These are phyloP conservation scores for Laguncularia racemosa DNA, from an alignment of 345 rosid genomes.

Conservation along the genomic window DNA sequence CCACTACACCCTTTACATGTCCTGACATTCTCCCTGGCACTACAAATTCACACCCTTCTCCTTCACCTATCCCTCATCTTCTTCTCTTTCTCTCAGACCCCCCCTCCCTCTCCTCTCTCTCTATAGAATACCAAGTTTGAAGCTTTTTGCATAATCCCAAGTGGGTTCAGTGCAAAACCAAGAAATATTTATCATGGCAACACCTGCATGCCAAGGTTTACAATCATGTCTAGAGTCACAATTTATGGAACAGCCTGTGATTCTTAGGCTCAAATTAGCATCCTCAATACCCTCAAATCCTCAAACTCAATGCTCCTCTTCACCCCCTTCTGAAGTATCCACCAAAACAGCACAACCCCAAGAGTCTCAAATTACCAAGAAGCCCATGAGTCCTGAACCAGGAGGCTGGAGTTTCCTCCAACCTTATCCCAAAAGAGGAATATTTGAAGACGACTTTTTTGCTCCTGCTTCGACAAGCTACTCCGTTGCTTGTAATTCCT, in stretches of 20 bases:
- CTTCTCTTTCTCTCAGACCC: slow-evolving; percentile 16
- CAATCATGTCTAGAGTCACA: slow-evolving; percentile 54
- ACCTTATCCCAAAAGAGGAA: slow-evolving; percentile 10
- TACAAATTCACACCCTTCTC: slow-evolving; percentile 45
- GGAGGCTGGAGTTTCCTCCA: slow-evolving; percentile 53
- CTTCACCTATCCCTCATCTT: background rate
- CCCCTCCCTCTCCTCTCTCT: slow-evolving; percentile 7
- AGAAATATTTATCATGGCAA: slow-evolving; percentile 38
- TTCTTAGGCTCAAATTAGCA: slow-evolving; percentile 50
- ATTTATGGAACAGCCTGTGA: slow-evolving; percentile 36
- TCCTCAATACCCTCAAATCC: slow-evolving; percentile 28
- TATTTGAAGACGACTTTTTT: slow-evolving; percentile 11
- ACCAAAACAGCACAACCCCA: too few species aligned
- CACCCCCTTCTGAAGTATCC: slow-evolving; percentile 4
- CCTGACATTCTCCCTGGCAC: slow-evolving; percentile 23
- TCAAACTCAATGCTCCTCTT: slow-evolving; percentile 11
- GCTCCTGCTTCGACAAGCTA: slow-evolving; percentile 3
- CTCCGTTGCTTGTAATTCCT: slow-evolving; percentile 36
- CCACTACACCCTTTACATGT: background rate
- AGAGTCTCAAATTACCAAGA: slow-evolving; percentile 21
- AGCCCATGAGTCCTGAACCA: slow-evolving; percentile 11
- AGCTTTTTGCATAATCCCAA: slow-evolving; percentile 1
- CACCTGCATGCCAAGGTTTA: slow-evolving; percentile 53
- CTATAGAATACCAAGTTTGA: too few species aligned
- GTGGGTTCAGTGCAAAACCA: background rate